These are phyloP conservation scores for Tylopilus intermedius DNA, from an alignment of 768 basidiomycete species.

Conservation along the genomic window DNA sequence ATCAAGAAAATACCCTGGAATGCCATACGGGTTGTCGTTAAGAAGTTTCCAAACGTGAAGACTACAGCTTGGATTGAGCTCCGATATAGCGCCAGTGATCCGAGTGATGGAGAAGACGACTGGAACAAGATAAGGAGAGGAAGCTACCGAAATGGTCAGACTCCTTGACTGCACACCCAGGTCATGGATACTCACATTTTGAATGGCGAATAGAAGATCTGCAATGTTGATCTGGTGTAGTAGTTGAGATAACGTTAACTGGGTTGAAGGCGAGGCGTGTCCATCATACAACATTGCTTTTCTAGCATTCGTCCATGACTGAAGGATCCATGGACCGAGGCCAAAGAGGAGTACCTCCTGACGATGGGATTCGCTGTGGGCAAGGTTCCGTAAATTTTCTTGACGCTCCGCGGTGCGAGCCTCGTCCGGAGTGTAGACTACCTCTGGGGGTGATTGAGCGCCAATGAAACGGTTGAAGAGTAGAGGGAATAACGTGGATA, in stretches of 20 bases:
- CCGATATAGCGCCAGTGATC: conserved; percentile 78
- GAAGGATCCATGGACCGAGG: conserved; percentile 78
- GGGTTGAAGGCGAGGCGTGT: conserved; percentile 33
- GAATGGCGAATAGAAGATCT: conserved; percentile 58
- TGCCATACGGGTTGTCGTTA: conserved; percentile 64
- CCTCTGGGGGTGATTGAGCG: conserved; percentile 39
- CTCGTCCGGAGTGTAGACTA: conserved; percentile 48
- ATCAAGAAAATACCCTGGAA: conserved; percentile 84
- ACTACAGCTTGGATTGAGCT: conserved; percentile 71
- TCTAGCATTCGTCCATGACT: conserved; percentile 67
- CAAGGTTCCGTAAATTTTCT: conserved; percentile 71
- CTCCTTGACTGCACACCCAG: conserved; percentile 9
- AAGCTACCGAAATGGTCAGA: conserved; percentile 41
- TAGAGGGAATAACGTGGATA: conserved; percentile 57
- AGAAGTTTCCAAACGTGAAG: conserved; percentile 56
- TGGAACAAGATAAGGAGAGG: conserved; percentile 71
- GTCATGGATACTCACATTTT: conserved; percentile 54
- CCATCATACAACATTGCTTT: conserved; percentile 56
- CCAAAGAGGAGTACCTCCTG: conserved; percentile 81
- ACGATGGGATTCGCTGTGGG: conserved; percentile 70
- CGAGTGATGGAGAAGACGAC: conserved; percentile 68
- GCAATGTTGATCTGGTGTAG: conserved; percentile 57
- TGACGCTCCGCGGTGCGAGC: conserved; percentile 63
- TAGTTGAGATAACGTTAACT: conserved; percentile 41
- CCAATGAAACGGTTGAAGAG: conserved; percentile 49